Base-by-base conservation (phyloP, 192 early-diverging fungal species). In the Coemansia sp. region DNA sequence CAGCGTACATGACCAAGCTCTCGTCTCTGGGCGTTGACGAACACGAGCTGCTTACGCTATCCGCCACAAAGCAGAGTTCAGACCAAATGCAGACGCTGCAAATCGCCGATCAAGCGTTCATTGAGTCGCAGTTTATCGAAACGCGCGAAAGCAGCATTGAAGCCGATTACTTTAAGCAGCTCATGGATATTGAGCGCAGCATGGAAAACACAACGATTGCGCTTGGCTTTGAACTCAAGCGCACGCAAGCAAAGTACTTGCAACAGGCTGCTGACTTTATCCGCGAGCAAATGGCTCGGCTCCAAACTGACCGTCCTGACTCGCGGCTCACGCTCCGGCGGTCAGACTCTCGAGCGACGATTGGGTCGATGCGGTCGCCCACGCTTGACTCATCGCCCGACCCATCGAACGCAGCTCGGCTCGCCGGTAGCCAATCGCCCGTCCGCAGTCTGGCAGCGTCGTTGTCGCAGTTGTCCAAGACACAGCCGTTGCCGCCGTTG, bases 201-300 rank as follows among this genome's bases (percentile, higher is more conserved):
- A 81, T 81, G 78, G 78, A 81, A 37, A 81, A 81, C 59, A 81
- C 78, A 14, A 81, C 72, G 12, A 74, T 80, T 49, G 77, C 77
- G 8, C 50, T 80, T 50, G 77, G 77, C 2, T 80, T 80, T 42
- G 77, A 80, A 66, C 77, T 80, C 15, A 74, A 74, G 59, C 77
- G 77, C 58, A 80, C 77, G 15, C 77, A 80, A 62, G 77, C 72
- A 6, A 74, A 71, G 65, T 80, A 74, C 38, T 44, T 80, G 65
- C 57, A 74, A 48, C 77, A 80, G 40, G 77, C 77, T 4, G 77
- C 77, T 6, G 77, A 80, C 50, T 80, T 80, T 71, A 63, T 80
- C 12, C 77, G 77, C 34, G 77, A 80, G 49, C 77, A 80, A 54
- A 74, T 80, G 71, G 68, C 71, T n/a, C 50, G 62, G 6, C 17